Base-by-base conservation (phyloP, 345 rosid genomes). In the Lumnitzera racemosa region DNA sequence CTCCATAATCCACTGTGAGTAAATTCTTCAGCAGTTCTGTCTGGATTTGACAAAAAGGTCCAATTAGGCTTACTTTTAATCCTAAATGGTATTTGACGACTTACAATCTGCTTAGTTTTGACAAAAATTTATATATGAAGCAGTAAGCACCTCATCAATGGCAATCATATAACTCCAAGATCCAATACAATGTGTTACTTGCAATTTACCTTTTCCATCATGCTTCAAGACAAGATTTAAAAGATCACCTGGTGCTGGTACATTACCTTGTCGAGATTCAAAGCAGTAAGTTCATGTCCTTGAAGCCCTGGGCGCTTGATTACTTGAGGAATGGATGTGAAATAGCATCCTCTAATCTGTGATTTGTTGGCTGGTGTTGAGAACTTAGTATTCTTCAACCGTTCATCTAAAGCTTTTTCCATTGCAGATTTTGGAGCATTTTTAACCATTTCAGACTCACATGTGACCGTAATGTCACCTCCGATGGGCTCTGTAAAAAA, bases 191-290 rank as follows among this genome's bases (percentile, higher is more conserved):
- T 5, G 43, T 5, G 43, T 7, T 7, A 36, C 11, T 0, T 36
- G 9, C 43, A 36, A 1, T 36, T 36, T 36, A 9, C 43, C 43
- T 36, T 36, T 46, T 51, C 15, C 51, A 62, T 36, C 24, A 64
- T 46, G 43, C 9, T 57, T 24, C 20, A 13, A 47, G 24, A 53
- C 17, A 16, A 2, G 55, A 53, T 2, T 9, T 25, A 60, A 57
- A 8, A 12, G n/a, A 65, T 43, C 53, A 20, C 52, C 9, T 2
- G 59, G 63, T 51, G 29, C 55, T 9, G 7, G 43, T 9, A 36
- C 7, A 31, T 56, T 73, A 71, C 98, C 91, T 92, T 92, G 94
- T 92, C 98, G 58, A 83, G 88, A 81, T 92, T 92, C 82, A 89
- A 69, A 63, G 89, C 77, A 57, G 98, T 85, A 58, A 92, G 90